Evolutionary conservation across 176 grass and related monocot genomes (phyloP).

Genomic region (Carex kokanica): DNA sequence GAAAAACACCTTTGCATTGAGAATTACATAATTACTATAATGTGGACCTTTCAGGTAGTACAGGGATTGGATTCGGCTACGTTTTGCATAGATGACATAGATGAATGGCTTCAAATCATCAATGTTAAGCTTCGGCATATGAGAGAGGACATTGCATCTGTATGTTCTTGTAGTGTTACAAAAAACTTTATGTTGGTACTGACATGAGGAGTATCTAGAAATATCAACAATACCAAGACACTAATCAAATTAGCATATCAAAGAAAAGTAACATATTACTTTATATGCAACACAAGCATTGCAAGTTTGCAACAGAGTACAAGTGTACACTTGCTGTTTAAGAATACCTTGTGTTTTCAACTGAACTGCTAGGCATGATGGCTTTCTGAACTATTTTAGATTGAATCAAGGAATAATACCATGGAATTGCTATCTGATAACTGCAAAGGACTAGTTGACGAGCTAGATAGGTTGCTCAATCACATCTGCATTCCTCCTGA

Average conservation of each 20-base stretch:
- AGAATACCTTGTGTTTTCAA: background rate
- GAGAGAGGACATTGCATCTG: slow-evolving; percentile 98
- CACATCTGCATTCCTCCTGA: slow-evolving; percentile 71
- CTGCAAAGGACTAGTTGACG: slow-evolving; percentile 79
- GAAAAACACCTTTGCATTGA: background rate
- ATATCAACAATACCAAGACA: background rate
- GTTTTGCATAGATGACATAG: slow-evolving; percentile 81
- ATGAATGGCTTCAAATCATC: slow-evolving; percentile 93
- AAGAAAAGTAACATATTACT: background rate
- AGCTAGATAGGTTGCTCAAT: slow-evolving; percentile 80
- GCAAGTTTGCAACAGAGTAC: background rate
- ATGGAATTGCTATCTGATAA: slow-evolving; percentile 91
- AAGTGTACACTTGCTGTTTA: background rate
- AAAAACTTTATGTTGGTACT: slow-evolving; percentile 17
- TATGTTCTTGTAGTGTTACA: slow-evolving; percentile 42
- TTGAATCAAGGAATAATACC: slow-evolving; percentile 92
- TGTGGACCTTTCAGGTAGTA: slow-evolving; percentile 61
- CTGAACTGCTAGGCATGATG: background rate
- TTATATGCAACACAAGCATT: background rate
- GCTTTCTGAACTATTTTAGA: slow-evolving; percentile 50
- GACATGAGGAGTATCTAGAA: background rate
- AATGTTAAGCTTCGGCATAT: slow-evolving; percentile 97
- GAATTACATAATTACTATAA: background rate
- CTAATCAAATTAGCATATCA: background rate
- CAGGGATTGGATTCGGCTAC: slow-evolving; percentile 73